Evolutionary conservation across 208 protist species (phyloP).

Genomic region (Phytomonas francai): DNA sequence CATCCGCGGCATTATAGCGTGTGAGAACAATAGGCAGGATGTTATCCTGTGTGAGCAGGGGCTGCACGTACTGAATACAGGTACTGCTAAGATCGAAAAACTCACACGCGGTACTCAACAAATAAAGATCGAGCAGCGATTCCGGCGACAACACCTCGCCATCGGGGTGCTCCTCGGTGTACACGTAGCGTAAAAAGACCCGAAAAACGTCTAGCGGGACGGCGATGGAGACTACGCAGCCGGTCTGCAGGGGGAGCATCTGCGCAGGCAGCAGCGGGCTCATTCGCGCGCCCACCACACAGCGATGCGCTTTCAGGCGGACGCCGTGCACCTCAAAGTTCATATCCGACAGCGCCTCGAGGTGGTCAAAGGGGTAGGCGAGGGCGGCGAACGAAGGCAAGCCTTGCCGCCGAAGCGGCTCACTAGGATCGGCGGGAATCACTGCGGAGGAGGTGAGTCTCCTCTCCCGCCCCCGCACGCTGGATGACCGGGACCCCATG

Average conservation of each 20-base stretch:
- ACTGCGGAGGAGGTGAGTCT: too few relatives aligned
- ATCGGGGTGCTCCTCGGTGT: slow-evolving; percentile 84
- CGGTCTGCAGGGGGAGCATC: slow-evolving; percentile 71
- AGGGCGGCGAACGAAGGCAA: slow-evolving; percentile 54
- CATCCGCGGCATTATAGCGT: slow-evolving; percentile 77
- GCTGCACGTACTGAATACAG: slow-evolving; percentile 64
- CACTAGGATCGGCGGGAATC: too few relatives aligned
- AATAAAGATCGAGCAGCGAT: slow-evolving; percentile 78
- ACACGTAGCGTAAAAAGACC: slow-evolving; percentile 77
- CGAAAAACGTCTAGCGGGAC: slow-evolving; percentile 77
- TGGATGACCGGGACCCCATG: too few relatives aligned
- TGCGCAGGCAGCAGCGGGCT: slow-evolving; percentile 58
- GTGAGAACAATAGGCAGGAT: slow-evolving; percentile 81
- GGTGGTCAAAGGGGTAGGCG: slow-evolving; percentile 77
- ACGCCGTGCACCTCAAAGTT: slow-evolving; percentile 81
- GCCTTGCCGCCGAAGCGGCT: background rate
- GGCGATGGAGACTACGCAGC: slow-evolving; percentile 71
- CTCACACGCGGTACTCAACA: slow-evolving; percentile 65
- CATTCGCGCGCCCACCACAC: slow-evolving; percentile 80
- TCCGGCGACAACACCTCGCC: slow-evolving; percentile 57
- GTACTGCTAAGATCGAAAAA: slow-evolving; percentile 71
- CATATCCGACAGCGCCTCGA: slow-evolving; percentile 79
- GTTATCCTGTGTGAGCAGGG: slow-evolving; percentile 74
- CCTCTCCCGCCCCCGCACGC: too few relatives aligned
- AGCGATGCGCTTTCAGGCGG: slow-evolving; percentile 78